A percentile compares a stretch with the other conserved stretches of the same genome.
These are phyloP conservation scores for Achaetomiella virescens DNA, from an alignment of 495 filamentous ascomycete species.

Conservation along the genomic window DNA sequence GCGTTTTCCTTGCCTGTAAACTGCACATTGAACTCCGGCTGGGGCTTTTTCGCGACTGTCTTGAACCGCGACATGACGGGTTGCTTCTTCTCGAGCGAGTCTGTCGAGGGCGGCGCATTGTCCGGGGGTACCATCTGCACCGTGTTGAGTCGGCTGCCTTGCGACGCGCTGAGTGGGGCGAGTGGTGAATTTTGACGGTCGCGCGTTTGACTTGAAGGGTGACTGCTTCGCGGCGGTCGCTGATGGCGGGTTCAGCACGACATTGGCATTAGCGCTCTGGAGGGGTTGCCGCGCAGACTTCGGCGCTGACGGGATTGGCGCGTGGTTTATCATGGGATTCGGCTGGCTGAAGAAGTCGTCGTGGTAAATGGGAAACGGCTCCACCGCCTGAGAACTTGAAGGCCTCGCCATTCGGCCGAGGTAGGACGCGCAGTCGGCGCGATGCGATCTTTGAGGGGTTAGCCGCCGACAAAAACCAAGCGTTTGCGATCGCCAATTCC, in stretches of 20 bases:
- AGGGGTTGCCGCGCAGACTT: slow-evolving; percentile 42
- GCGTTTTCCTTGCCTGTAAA: slow-evolving; percentile 62
- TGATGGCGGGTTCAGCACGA: slow-evolving; percentile 52
- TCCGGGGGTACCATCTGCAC: slow-evolving; percentile 69
- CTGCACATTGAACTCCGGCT: slow-evolving; percentile 52
- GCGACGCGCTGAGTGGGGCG: slow-evolving; percentile 40
- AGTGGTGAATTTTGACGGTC: slow-evolving; percentile 33
- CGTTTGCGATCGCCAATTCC: neutral
- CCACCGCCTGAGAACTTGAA: slow-evolving; percentile 53
- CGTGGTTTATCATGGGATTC: slow-evolving; percentile 41
- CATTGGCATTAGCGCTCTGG: slow-evolving; percentile 46
- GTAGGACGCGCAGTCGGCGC: slow-evolving; percentile 1
- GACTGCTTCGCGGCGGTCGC: slow-evolving; percentile 49
- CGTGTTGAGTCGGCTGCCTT: slow-evolving; percentile 46
- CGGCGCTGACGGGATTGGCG: slow-evolving; percentile 46
- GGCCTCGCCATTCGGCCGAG: slow-evolving; percentile 42
- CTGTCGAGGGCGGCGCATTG: slow-evolving; percentile 61
- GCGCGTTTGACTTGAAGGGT: slow-evolving; percentile 46
- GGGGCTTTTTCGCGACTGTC: slow-evolving; percentile 57
- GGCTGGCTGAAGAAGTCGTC: slow-evolving; percentile 50
- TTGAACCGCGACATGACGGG: slow-evolving; percentile 55
- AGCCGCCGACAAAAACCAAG: neutral
- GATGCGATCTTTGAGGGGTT: neutral
- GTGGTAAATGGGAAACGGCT: slow-evolving; percentile 58
- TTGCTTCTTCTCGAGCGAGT: slow-evolving; percentile 75